Conservation (phyloP, 495 filamentous ascomycete genomes). For the Tuber melanosporum region DNA sequence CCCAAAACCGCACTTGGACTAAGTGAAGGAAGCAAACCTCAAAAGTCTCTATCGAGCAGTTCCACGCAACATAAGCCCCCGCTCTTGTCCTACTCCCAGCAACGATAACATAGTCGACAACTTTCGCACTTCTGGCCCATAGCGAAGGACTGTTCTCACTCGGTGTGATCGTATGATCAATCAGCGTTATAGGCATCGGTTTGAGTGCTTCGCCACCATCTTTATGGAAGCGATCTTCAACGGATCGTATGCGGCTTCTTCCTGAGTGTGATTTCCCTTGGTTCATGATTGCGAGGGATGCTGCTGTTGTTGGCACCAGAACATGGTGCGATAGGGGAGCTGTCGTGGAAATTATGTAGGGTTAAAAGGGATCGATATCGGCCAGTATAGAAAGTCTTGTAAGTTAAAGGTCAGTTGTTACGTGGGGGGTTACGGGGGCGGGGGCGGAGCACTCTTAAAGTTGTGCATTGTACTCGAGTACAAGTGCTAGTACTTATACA, state of each 20-base stretch:
- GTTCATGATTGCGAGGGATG: conserved; percentile 23
- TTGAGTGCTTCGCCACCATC: conserved; percentile 15
- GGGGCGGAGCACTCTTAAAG: background rate
- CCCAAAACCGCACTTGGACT: conserved; percentile 13
- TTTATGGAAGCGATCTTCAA: conserved; percentile 8
- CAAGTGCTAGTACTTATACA: background rate
- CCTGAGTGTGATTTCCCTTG: conserved; percentile 21
- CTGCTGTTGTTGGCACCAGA: conserved; percentile 11
- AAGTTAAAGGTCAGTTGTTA: background rate
- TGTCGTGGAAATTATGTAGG: conserved; percentile 6
- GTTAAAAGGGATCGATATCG: background rate
- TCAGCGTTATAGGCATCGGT: conserved; percentile 55
- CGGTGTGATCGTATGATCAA: conserved; percentile 64
- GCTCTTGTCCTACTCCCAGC: conserved; percentile 56
- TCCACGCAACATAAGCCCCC: conserved; percentile 70
- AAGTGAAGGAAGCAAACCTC: conserved; percentile 50
- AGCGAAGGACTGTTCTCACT: conserved; percentile 56
- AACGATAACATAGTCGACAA: conserved; percentile 63
- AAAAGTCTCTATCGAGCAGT: conserved; percentile 61
- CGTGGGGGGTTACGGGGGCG: background rate
- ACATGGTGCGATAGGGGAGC: conserved; percentile 27
- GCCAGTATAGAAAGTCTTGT: background rate
- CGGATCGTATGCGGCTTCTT: conserved; percentile 8
- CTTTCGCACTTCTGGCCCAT: conserved; percentile 61
- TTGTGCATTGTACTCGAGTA: background rate